Evolutionary conservation across 2,329 filamentous ascomycete genomes (phyloP).

Genomic region (Zalaria sp.): DNA sequence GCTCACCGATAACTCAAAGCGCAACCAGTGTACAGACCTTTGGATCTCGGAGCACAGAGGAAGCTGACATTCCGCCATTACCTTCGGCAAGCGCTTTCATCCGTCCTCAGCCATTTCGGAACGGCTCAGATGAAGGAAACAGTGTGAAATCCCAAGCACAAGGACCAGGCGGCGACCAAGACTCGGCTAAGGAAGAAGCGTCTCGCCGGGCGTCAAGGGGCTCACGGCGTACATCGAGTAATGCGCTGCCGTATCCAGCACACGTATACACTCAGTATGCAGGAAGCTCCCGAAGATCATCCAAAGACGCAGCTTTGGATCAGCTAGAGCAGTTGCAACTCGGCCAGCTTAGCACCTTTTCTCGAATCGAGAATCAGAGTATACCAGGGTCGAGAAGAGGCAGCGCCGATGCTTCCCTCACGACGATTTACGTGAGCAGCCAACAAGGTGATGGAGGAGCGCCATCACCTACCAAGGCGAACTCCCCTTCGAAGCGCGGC

Average conservation of each 20-base stretch:
- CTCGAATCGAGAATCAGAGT: slow-evolving; percentile 21
- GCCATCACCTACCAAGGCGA: slow-evolving; percentile 1
- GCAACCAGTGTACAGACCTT: slow-evolving; percentile 11
- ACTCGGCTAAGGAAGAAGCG: neutral
- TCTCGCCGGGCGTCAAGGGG: slow-evolving; percentile 3
- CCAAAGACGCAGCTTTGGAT: slow-evolving; percentile 21
- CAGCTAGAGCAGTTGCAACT: slow-evolving; percentile 14
- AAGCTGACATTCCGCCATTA: slow-evolving; percentile 14
- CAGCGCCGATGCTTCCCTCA: slow-evolving; percentile 17
- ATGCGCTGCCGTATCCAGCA: slow-evolving; percentile 6
- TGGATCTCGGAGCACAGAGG: slow-evolving; percentile 6
- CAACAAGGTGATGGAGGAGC: slow-evolving; percentile 3
- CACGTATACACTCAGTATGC: too few relatives aligned
- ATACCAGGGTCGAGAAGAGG: slow-evolving; percentile 16
- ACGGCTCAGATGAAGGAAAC: too few relatives aligned
- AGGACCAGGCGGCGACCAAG: neutral
- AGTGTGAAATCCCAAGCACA: too few relatives aligned
- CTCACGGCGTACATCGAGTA: slow-evolving; percentile 10
- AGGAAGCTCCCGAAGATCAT: slow-evolving; percentile 16
- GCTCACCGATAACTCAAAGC: slow-evolving; percentile 14
- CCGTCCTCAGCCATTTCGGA: slow-evolving; percentile 5
- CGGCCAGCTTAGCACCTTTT: slow-evolving; percentile 6
- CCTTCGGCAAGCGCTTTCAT: slow-evolving; percentile 11
- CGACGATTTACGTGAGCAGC: slow-evolving; percentile 8
- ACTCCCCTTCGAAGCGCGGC: slow-evolving; percentile 1